Base-by-base conservation (phyloP, 73 alveolate species). In the Breviolum minutum region DNA sequence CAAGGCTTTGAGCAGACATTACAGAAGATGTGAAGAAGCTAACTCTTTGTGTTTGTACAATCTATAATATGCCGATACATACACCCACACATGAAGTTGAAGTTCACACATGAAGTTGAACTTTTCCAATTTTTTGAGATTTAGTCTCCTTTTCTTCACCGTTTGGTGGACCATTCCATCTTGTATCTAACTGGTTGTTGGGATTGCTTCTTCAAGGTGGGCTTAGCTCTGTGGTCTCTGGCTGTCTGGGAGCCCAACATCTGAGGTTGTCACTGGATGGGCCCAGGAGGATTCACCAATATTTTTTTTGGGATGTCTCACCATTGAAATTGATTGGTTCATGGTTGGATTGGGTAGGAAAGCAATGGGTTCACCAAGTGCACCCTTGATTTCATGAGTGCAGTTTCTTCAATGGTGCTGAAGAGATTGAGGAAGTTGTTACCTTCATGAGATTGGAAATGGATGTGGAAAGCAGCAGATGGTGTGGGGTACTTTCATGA, bases 141-240 rank as follows among this genome's bases (percentile, higher is more conserved):
- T 22, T 6, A 17, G 8, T 68, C 4, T 17, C 24, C 77, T 17
- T 68, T 68, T 14, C 2, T 66, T 66, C 24, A 66, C 54, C 54
- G 54, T 40, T 40, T 40, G 3, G 54, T 40, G 54, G 54, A 2
- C 54, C 54, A 40, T 40, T 40, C 54, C 54, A 40, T 40, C 54
- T 40, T 40, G 54, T 40, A 40, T 40, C 54, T 40, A 40, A 40
- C 77, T 68, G 77, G 2, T 22, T 68, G 77, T 40, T 3, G 54
- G 3, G 54, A 40, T 40, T 40, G 54, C 5, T 3, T 3, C 54
- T 40, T 40, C 54, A 40, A 89, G 96, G 87, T 89, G 8, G 96
- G 96, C 60, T 62, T 89, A 60, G 96, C 96, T 30, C 63, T 89
- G 62, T 89, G 96, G 96, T 89, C 96, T 2, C 82, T 89, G 22